Evolutionary conservation across 495 filamentous ascomycete species (phyloP).

Genomic region (Penicillium chermesinum): DNA sequence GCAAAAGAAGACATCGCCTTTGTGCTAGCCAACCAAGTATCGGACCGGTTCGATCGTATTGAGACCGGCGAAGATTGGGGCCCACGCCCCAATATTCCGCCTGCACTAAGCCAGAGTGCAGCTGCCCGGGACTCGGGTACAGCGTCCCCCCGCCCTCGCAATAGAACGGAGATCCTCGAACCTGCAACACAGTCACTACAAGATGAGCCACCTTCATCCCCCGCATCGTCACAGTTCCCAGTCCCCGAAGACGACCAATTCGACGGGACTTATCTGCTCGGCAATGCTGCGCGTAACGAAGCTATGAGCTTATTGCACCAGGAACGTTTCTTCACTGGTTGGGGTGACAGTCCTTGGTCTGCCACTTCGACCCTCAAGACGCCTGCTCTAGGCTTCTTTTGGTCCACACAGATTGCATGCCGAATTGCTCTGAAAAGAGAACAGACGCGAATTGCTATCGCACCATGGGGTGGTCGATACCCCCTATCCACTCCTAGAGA

Average conservation of each 20-base stretch:
- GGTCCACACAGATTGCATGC: slow-evolving; percentile 80
- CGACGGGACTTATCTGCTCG: slow-evolving; percentile 38
- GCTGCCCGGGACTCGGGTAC: slow-evolving; percentile 15
- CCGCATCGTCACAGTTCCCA: slow-evolving; percentile 26
- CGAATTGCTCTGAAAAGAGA: slow-evolving; percentile 75
- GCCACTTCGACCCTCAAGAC: slow-evolving; percentile 56
- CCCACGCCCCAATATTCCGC: slow-evolving; percentile 12
- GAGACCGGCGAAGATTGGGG: slow-evolving; percentile 6
- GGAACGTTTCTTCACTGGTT: slow-evolving; percentile 89
- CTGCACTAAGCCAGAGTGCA: slow-evolving; percentile 12
- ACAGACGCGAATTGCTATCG: slow-evolving; percentile 5
- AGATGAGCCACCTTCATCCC: slow-evolving; percentile 24
- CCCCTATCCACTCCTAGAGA: slow-evolving; percentile 7
- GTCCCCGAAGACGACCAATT: slow-evolving; percentile 34
- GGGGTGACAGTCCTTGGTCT: slow-evolving; percentile 56
- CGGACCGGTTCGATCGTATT: slow-evolving; percentile 64
- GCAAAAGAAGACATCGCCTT: slow-evolving; percentile 68
- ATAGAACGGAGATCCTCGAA: slow-evolving; percentile 3
- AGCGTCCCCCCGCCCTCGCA: slow-evolving; percentile 19
- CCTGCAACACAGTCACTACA: slow-evolving; percentile 11
- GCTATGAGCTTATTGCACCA: slow-evolving; percentile 77
- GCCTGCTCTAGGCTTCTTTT: slow-evolving; percentile 79
- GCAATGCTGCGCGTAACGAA: slow-evolving; percentile 36
- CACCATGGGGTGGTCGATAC: slow-evolving; percentile 1
- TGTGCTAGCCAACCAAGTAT: slow-evolving; percentile 94